These are phyloP conservation scores for Silene conica DNA, from an alignment of 148 eudicot genomes.

Conservation along the genomic window DNA sequence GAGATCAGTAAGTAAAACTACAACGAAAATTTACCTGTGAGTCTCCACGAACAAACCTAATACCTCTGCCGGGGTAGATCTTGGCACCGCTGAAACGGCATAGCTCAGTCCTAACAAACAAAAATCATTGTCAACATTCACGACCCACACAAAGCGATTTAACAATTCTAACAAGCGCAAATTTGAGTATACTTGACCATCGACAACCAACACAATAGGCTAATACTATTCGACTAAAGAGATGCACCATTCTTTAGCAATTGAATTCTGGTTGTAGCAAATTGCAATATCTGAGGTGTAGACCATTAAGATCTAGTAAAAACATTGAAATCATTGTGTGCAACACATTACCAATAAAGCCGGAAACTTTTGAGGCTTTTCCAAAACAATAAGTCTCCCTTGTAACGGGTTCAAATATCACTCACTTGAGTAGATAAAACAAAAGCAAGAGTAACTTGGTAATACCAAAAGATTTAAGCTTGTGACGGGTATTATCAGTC, in stretches of 20 bases:
- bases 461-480: too few relatives aligned
- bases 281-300: too few relatives aligned
- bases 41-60: slow-evolving; percentile 46
- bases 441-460: too few relatives aligned
- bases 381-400: too few relatives aligned
- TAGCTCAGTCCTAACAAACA: slow-evolving; percentile 40
- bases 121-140: not conserved
- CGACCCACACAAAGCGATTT: not conserved
- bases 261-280: too few relatives aligned
- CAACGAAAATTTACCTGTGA: slow-evolving; percentile 35
- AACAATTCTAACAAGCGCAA: not conserved
- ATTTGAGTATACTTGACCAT: not conserved
- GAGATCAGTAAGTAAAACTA: not conserved
- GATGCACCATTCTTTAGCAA: not conserved
- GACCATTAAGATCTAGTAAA: too few relatives aligned
- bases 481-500: too few relatives aligned
- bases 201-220: not conserved
- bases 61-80: slow-evolving; percentile 62
- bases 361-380: not conserved
- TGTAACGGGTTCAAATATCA: too few relatives aligned
- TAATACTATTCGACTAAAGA: not conserved
- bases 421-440: too few relatives aligned
- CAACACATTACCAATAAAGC: too few relatives aligned
- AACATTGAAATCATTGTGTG: too few relatives aligned
- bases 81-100: slow-evolving; percentile 60